Base-by-base conservation (phyloP, 1,284 basidiomycete species). In the Pterula multifida region DNA sequence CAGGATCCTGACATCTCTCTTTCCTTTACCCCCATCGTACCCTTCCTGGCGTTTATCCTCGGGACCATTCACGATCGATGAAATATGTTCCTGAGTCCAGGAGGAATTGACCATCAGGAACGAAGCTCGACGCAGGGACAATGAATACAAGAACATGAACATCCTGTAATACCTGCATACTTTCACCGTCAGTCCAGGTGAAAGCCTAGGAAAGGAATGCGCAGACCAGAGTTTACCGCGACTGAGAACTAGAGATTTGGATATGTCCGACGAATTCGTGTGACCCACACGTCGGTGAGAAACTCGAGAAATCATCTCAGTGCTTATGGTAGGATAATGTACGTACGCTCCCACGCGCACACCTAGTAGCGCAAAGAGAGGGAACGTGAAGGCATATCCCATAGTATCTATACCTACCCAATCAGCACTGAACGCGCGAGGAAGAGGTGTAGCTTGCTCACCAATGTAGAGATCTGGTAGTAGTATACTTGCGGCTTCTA, bases 301-400 rank as follows among this genome's bases (percentile, higher is more conserved):
- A 17, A 98, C 91, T 15, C 95, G 80, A 36, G 74, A 71, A 19
- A 98, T 75, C 96, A 98, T 98, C 56, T 94, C 85, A 1, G 85
- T 87, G 61, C 89, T 91, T 61, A 98, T 95, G 3, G 90, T 95
- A 0, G 95, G 95, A 61, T 97, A 99, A 66, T 99, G 96, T 2
- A 94, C 81, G 61, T 98, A 98, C 21, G 91, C 85, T 1, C 88
- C 93, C 13, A 95, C 75, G 0, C 88, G 83, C 19, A 90, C 70
- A 2, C 72, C 71, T 52, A 95, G 63, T 35, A 79, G 65, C 3
- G 77, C 69, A 2, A 91, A 83, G 12, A 89, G 67, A 2, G 86
- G 90, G 60, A 89, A 93, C 0, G 90, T 89, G 61, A 98, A 98
- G 0, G 91, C 92, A 60, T 96, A 97, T 22, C 96, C 95, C 93